Evolutionary conservation across 1,284 basidiomycete genomes (phyloP).

Genomic region (Phylloporus sp.): DNA sequence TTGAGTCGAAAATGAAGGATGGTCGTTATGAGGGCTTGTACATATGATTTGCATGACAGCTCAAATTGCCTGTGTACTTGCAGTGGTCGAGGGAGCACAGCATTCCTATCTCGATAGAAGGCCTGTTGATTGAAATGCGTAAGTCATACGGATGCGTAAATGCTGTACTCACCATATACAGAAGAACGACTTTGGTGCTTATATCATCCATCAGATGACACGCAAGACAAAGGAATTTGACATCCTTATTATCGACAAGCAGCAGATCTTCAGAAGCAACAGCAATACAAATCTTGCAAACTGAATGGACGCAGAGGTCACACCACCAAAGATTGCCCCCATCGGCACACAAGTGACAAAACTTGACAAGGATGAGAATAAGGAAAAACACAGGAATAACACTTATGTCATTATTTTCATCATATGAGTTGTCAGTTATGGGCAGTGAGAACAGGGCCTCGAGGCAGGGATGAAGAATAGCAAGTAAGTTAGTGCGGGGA

Average conservation of each 20-base stretch:
- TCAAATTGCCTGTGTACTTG: not conserved
- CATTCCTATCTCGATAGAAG: not conserved
- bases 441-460: not conserved
- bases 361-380: not conserved
- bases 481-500: too few relatives aligned
- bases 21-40: not conserved
- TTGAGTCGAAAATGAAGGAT: not conserved
- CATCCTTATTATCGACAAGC: not conserved
- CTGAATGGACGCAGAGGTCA: not conserved
- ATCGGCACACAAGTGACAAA: not conserved
- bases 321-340: not conserved
- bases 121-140: not conserved
- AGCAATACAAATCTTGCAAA: not conserved
- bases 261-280: not conserved
- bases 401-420: not conserved
- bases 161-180: not conserved
- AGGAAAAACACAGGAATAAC: not conserved
- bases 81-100: not conserved
- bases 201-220: not conserved
- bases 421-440: not conserved
- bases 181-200: not conserved
- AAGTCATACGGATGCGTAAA: not conserved
- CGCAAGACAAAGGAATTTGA: not conserved
- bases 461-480: not conserved
- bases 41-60: not conserved